A percentile compares a stretch with the other conserved stretches of the same genome.
Evolutionary conservation across 2,329 filamentous ascomycete species (phyloP).

Genomic region (Gaeumannomyces tritici): DNA sequence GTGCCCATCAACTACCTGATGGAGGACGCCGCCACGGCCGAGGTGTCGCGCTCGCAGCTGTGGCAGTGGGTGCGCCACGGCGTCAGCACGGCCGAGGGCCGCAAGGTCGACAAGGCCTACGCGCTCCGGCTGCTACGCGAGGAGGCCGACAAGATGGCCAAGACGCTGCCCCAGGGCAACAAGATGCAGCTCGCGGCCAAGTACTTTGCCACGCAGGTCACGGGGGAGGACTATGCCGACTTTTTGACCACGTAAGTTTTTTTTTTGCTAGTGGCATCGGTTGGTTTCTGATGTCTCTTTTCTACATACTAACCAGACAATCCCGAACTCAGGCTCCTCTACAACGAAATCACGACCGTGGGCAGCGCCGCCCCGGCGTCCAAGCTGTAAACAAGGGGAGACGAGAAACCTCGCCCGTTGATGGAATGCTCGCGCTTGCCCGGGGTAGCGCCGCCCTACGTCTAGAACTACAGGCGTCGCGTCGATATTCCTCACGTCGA

Average conservation of each 20-base stretch:
- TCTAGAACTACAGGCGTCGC: not conserved
- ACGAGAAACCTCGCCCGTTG: too few species aligned
- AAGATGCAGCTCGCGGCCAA: conserved; percentile 85
- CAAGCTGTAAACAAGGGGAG: conserved; percentile 43
- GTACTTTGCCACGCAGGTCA: conserved; percentile 89
- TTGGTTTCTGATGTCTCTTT: not conserved
- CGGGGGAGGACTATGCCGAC: conserved; percentile 94
- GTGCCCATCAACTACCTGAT: conserved; percentile 97
- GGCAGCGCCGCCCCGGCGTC: conserved; percentile 51
- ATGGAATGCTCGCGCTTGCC: not conserved
- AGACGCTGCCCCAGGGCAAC: conserved; percentile 75
- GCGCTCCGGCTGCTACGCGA: conserved; percentile 80
- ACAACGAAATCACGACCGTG: conserved; percentile 77
- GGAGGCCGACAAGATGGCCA: conserved; percentile 64
- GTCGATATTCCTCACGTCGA: not conserved
- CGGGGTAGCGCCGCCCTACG: not conserved
- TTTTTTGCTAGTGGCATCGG: not conserved
- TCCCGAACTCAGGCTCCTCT: conserved; percentile 52
- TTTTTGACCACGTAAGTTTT: conserved; percentile 72
- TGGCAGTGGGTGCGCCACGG: conserved; percentile 87
- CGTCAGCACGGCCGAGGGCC: conserved; percentile 74
- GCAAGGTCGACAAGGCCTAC: conserved; percentile 88
- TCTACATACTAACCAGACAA: too few species aligned
- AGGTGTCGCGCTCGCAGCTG: conserved; percentile 87
- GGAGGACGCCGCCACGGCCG: conserved; percentile 96